Base-by-base conservation (phyloP, 176 grass and related monocot genomes). In the Musa schizocarpa region DNA sequence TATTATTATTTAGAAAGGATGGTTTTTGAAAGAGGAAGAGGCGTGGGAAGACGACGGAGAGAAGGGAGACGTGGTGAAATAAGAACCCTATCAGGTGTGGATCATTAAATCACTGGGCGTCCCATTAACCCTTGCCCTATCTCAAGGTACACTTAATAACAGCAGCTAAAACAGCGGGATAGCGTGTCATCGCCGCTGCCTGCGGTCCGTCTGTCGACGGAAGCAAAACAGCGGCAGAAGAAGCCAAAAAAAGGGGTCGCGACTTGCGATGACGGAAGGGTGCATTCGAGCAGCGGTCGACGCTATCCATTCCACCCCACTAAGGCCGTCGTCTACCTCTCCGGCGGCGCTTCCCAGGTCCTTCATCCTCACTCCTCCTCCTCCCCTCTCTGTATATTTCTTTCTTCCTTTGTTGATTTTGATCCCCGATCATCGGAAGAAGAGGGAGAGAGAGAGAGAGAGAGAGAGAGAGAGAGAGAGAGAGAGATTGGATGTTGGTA, bases 281-380 rank as follows among this genome's bases (percentile, higher is more conserved):
- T 91, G 90, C 82, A 87, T 91, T 82, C 86, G 81, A 67, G 81
- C 86, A 17, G 68, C 71, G 55, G 86, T 93, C 25, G 88, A 93
- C 64, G 86, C 84, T 56, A 91, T 98, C 86, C 84, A 98, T 71
- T 91, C 86, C 69, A 89, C 81, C 59, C 83, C 24, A 57, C 77
- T 20, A 88, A 91, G 79, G 83, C 80, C 27, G 90, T 98, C 72
- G 77, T 98, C 90, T 91, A 87, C 84, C 90, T 98, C 86, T 77
- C 94, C 88, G 94, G 94, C 75, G 94, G 94, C 27, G 86, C 90
- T 63, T 98, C 94, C 52, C 94, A 93, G 88, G 94, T 93, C 55
- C 20, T 52, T 23, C 17, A 21, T 10, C 2, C 16, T 64, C 27
- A 29, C 22, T 22, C 22, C 22, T 22, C 22, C 22, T 22, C 22